A percentile compares a stretch with the other conserved stretches of the same genome.
These are phyloP conservation scores for Musa itinerans DNA, from an alignment of 176 grass and related monocot species.

Conservation along the genomic window DNA sequence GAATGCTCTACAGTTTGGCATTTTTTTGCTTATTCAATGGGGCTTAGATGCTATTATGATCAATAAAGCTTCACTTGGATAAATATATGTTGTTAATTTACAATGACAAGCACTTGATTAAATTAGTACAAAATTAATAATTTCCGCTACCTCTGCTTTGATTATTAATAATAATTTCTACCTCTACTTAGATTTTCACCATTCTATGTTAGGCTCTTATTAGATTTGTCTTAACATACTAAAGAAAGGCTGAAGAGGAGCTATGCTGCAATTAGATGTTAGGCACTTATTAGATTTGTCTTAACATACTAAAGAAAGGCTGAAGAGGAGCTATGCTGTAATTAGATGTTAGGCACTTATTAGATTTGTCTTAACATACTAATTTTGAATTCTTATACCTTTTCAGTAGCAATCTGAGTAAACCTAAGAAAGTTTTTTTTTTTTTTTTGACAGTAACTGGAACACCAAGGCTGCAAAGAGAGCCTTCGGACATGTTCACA, in stretches of 20 bases:
- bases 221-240: not conserved
- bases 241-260: too few relatives aligned
- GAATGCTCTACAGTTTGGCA: not conserved
- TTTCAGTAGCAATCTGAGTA: not conserved
- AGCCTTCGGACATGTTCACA: constrained; percentile 33
- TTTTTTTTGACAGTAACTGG: not conserved
- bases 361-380: too few relatives aligned
- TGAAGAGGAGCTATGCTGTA: too few relatives aligned
- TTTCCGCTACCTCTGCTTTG: not conserved
- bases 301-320: too few relatives aligned
- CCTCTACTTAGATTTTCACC: not conserved
- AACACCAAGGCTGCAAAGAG: not conserved
- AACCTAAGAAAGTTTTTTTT: not conserved
- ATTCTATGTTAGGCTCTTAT: not conserved
- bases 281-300: too few relatives aligned
- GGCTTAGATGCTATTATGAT: not conserved
- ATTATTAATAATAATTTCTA: too few relatives aligned
- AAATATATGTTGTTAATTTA: too few relatives aligned
- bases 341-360: too few relatives aligned
- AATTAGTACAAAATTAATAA: not conserved
- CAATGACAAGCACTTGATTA: not conserved
- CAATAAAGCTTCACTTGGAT: too few relatives aligned
- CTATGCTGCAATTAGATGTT: too few relatives aligned
- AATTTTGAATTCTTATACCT: not conserved
- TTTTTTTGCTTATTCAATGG: not conserved